Conservation (phyloP, 306 rosid species). For the Dryas alaskensis region DNA sequence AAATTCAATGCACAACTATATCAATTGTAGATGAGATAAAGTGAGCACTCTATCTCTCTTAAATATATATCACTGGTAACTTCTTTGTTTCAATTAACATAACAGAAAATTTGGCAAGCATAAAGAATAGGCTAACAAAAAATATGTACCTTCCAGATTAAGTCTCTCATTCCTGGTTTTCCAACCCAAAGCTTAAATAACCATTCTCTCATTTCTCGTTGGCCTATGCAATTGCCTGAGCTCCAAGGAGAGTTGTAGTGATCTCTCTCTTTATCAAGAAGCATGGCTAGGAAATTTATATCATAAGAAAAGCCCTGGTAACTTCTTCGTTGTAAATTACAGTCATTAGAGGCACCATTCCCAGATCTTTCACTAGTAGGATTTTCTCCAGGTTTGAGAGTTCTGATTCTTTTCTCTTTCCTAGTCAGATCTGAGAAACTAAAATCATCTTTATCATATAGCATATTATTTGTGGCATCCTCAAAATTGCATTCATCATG, state of each 20-base stretch:
- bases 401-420: conserved; percentile 69
- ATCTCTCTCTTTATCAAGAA: conserved; percentile 82
- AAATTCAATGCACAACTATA: background rate
- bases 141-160: conserved; percentile 77
- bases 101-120: conserved; percentile 11
- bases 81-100: background rate
- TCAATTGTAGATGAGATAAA: background rate
- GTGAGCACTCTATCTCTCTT: background rate
- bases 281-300: conserved; percentile 66
- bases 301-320: conserved; percentile 73
- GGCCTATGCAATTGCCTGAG: conserved; percentile 89
- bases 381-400: conserved; percentile 48
- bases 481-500: conserved; percentile 59
- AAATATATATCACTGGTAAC: background rate
- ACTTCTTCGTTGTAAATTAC: conserved; percentile 46
- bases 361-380: conserved; percentile 27
- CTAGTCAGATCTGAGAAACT: conserved; percentile 48
- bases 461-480: conserved; percentile 36
- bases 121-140: conserved; percentile 18
- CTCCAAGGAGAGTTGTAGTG: conserved; percentile 87
- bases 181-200: conserved; percentile 76
- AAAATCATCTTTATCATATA: conserved; percentile 30
- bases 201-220: conserved; percentile 95
- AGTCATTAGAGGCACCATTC: conserved; percentile 43
- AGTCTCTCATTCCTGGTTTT: conserved; percentile 73